Evolutionary conservation across 371 early-diverging fungal species (phyloP).

Genomic region (Circinella umbellata): DNA sequence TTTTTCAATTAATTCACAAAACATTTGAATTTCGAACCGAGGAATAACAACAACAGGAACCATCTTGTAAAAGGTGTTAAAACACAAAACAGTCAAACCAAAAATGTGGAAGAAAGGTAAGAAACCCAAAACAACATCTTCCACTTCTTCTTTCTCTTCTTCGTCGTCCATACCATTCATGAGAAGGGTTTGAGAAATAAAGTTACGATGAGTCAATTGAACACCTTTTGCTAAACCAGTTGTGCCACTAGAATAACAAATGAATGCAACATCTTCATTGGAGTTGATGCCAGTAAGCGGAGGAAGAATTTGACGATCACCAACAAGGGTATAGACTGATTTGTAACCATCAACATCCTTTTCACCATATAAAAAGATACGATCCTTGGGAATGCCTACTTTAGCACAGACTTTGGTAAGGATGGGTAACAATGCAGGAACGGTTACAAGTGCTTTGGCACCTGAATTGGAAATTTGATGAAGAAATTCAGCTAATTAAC

Average conservation of each 20-base stretch:
- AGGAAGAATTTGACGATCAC: constrained; percentile 20
- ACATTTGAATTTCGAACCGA: constrained; percentile 66
- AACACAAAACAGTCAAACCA: constrained; percentile 40
- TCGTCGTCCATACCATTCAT: constrained; percentile 14
- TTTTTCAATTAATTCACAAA: constrained; percentile 65
- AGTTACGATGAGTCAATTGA: constrained; percentile 35
- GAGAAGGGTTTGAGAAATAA: constrained; percentile 19
- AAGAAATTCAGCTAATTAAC: constrained; percentile 19
- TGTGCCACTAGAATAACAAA: constrained; percentile 92
- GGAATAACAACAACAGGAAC: constrained; percentile 60
- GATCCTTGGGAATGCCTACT: constrained; percentile 51
- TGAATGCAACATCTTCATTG: constrained; percentile 66
- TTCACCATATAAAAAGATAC: constrained; percentile 64
- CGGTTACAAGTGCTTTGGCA: constrained; percentile 61
- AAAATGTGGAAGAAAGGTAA: constrained; percentile 88
- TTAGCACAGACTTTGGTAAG: constrained; percentile 57
- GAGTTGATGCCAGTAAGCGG: constrained; percentile 30
- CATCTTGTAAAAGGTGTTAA: constrained; percentile 38
- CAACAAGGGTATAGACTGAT: constrained; percentile 22
- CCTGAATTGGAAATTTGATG: constrained; percentile 29
- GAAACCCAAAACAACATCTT: constrained; percentile 65
- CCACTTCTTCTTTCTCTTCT: constrained; percentile 13
- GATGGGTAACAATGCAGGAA: constrained; percentile 45
- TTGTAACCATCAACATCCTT: constrained; percentile 36
- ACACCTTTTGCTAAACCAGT: constrained; percentile 72